Base-by-base conservation (phyloP, 306 rosid species). In the Inga leiocalycina region DNA sequence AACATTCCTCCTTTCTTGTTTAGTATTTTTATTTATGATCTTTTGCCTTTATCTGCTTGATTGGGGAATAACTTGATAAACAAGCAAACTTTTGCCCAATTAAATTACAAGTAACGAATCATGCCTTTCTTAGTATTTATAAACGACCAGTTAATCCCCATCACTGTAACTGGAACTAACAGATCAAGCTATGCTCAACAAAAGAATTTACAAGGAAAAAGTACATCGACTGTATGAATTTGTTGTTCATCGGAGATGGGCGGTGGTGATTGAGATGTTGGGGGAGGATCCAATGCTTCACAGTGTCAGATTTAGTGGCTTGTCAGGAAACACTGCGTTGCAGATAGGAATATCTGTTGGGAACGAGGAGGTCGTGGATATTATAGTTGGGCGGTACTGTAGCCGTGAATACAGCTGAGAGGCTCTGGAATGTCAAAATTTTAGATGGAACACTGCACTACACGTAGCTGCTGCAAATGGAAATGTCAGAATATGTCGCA, bases 381-480 rank as follows among this genome's bases (percentile, higher is more conserved):
- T 3, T n/a, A 32, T 75, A 0, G 3, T 43, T 11, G 51, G 15
- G 1, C 10, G 0, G 8, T n/a, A 5, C 3, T 39, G 8, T 13
- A 5, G 6, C 51, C 14, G 15, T 46, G 30, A 7, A 16, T 4
- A 39, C 3, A 0, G 6, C 0, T 4, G 0, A 13, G 2, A 39
- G 6, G 80, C 52, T 2, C 80, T 85, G 20, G 0, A 0, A 10
- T 27, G 78, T 32, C 15, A 2, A 44, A 89, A 91, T 8, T 45
- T 71, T 3, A 66, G 48, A 27, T n/a, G 74, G 22, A 67, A 68
- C 66, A 91, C 95, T 3, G 83, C 89, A 35, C 84, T 91, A 30
- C 95, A 91, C 54, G 3, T 65, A 0, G 88, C 90, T 0, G 91
- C 90, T 2, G 72, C 85, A 4, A 59, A 57, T 41, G 91, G 90